phyloP scores from a whole-genome alignment of 306 rosid species.

The Malus asiatica region DNA sequence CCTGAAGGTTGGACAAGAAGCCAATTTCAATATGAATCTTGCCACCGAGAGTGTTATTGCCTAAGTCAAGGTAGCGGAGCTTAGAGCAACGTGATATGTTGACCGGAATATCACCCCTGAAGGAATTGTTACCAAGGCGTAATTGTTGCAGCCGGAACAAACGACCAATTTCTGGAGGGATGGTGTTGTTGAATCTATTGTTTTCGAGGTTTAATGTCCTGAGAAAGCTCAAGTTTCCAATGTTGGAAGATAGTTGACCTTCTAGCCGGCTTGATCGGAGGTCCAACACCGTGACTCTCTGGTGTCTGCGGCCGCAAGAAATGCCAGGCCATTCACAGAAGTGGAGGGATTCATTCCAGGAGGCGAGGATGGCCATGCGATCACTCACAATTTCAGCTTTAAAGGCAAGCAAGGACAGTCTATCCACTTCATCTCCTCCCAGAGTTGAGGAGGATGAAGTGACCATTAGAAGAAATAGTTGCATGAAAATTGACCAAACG shows the following conservation, averaged over 20 bases:
- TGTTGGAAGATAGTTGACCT: constrained; percentile 9
- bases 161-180: constrained; percentile 21
- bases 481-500: background rate
- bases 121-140: background rate
- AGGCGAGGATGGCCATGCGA: background rate
- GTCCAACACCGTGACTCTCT: constrained; percentile 11
- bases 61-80: background rate
- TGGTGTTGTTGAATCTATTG: constrained; percentile 3
- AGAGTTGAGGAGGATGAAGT: background rate
- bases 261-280: background rate
- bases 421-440: background rate
- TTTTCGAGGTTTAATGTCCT: background rate
- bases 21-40: background rate
- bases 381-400: background rate
- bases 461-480: background rate
- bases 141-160: constrained; percentile 5
- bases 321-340: constrained; percentile 28
- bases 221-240: constrained; percentile 18
- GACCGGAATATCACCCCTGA: constrained; percentile 18
- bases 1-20: background rate
- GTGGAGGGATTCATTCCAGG: constrained; percentile 26
- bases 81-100: background rate
- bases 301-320: constrained; percentile 1
- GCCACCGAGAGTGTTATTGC: background rate
- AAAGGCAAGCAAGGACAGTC: background rate